A percentile compares a stretch with the other conserved stretches of the same genome.
Conservation (phyloP, 75 land plant genomes). For the Cunninghamia lanceolata region DNA sequence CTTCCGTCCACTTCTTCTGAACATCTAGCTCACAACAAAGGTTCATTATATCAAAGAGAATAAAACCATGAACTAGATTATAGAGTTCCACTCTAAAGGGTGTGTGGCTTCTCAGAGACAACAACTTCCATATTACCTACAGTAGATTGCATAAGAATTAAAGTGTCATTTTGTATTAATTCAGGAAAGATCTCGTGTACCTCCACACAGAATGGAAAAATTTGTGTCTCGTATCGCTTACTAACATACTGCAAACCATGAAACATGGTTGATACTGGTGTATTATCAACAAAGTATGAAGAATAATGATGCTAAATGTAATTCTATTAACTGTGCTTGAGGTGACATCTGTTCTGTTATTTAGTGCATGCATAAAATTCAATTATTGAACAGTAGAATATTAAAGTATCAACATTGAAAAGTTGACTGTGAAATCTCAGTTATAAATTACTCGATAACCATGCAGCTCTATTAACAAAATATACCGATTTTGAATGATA, state of each 20-base stretch:
- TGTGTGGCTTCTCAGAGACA: neutral
- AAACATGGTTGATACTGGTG: neutral
- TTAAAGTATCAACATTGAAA: neutral
- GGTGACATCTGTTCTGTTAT: neutral
- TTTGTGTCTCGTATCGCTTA: neutral
- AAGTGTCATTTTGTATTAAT: neutral
- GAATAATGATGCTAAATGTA: neutral
- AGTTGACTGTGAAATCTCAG: neutral
- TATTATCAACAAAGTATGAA: neutral
- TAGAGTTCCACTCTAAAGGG: neutral
- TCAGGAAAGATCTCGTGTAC: neutral
- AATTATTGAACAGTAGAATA: neutral
- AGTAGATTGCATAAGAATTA: neutral
- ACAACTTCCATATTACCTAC: neutral
- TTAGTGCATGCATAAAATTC: neutral
- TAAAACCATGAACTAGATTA: neutral
- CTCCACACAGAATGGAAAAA: neutral
- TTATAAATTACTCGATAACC: neutral
- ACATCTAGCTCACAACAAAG: neutral
- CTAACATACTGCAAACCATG: neutral
- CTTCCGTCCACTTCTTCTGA: neutral
- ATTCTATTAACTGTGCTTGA: neutral
- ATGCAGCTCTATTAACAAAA: neutral
- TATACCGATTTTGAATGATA: neutral
- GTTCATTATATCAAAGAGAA: neutral